Percentiles rank a stretch among this genome's conserved stretches.
phyloP scores from a whole-genome alignment of 179 eudicot genomes.

The Amaranthus tricolor region DNA sequence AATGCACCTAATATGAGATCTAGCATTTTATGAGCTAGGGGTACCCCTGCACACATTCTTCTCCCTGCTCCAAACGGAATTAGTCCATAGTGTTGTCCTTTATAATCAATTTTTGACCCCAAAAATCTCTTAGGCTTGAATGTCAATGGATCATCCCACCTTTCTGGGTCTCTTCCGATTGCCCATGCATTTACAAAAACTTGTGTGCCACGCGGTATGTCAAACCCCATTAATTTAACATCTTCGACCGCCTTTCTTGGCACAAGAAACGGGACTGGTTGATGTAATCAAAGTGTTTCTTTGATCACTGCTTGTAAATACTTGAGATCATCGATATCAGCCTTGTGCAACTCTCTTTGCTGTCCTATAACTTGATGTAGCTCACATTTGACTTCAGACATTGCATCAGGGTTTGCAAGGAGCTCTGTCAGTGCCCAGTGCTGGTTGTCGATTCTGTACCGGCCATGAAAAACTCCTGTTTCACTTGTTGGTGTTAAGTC shows the following conservation, averaged over 20 bases:
- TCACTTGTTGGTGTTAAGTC: background rate
- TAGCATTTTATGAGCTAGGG: slow-evolving; percentile 24
- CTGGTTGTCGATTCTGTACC: slow-evolving; percentile 25
- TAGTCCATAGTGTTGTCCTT: slow-evolving; percentile 39
- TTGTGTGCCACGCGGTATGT: slow-evolving; percentile 30
- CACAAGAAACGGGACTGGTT: slow-evolving; percentile 31
- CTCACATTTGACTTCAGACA: slow-evolving; percentile 21
- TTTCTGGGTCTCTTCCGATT: slow-evolving; percentile 32
- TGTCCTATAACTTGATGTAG: slow-evolving; percentile 14
- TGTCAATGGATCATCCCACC: slow-evolving; percentile 36
- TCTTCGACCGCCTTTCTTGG: slow-evolving; percentile 34
- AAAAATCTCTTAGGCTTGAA: slow-evolving; percentile 47
- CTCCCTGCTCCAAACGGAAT: slow-evolving; percentile 42
- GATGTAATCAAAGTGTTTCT: slow-evolving; percentile 38
- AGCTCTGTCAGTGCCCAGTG: slow-evolving; percentile 30
- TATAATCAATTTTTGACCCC: slow-evolving; percentile 30
- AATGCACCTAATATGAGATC: slow-evolving; percentile 24
- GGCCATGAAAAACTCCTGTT: slow-evolving; percentile 25
- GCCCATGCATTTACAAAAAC: slow-evolving; percentile 27
- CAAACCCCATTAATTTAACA: slow-evolving; percentile 25
- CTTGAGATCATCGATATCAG: slow-evolving; percentile 20
- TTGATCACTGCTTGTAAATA: slow-evolving; percentile 35
- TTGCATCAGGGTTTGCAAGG: slow-evolving; percentile 16
- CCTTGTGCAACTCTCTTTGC: slow-evolving; percentile 10
- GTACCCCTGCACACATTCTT: slow-evolving; percentile 27